Evolutionary conservation across 257 asterid genomes (phyloP).

Genomic region (Capsicum rhomboideum): DNA sequence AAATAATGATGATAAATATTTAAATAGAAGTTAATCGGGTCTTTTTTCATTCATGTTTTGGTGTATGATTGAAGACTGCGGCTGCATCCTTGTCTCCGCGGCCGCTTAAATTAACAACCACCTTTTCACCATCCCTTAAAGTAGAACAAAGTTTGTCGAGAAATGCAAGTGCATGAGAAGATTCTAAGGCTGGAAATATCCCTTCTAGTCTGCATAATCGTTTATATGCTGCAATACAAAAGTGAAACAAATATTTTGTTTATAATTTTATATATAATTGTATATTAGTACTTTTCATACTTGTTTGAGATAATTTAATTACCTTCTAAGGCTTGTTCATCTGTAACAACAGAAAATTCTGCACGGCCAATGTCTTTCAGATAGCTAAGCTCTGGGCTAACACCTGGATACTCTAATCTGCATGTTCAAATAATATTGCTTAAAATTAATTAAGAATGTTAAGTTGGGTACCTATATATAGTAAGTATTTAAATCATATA

Average conservation of each 20-base stretch:
- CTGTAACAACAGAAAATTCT: slow-evolving; percentile 40
- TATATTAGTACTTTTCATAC: neutral
- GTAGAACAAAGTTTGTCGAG: slow-evolving; percentile 46
- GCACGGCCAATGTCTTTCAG: slow-evolving; percentile 67
- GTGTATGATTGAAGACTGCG: slow-evolving; percentile 21
- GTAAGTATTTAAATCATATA: neutral
- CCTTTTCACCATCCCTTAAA: slow-evolving; percentile 39
- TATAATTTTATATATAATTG: neutral
- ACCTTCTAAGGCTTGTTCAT: slow-evolving; percentile 73
- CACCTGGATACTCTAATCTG: slow-evolving; percentile 74
- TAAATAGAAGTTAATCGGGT: no score
- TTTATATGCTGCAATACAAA: slow-evolving; percentile 33
- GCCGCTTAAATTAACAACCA: slow-evolving; percentile 68
- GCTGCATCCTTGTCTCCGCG: slow-evolving; percentile 71
- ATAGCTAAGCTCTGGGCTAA: slow-evolving; percentile 73
- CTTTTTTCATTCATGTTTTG: neutral
- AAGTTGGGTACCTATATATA: neutral
- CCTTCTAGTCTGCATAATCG: slow-evolving; percentile 56
- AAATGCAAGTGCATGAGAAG: slow-evolving; percentile 74
- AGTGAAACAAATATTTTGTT: neutral
- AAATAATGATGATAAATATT: no score
- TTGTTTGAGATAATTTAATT: neutral
- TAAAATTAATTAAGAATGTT: neutral
- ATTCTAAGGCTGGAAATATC: slow-evolving; percentile 63
- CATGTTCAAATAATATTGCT: neutral